phyloP scores from a whole-genome alignment of 371 early-diverging fungal genomes.

The Mortierella sp. region DNA sequence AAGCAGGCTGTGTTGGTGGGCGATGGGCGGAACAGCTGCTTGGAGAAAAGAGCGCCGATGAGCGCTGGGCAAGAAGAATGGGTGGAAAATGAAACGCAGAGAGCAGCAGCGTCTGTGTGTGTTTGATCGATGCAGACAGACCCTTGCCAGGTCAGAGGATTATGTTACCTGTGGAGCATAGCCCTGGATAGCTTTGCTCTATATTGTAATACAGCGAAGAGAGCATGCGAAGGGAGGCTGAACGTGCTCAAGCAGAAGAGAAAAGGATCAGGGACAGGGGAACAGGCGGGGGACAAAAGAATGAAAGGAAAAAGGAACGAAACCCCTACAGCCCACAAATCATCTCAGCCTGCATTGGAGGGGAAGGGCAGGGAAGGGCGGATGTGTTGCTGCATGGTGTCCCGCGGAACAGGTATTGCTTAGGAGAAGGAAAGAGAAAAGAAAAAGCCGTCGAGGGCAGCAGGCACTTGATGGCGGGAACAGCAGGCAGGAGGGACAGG shows the following conservation, averaged over 20 bases:
- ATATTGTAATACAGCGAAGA: neutral
- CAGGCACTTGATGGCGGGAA: conserved; percentile 4
- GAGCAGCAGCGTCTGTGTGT: neutral
- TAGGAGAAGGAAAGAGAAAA: neutral
- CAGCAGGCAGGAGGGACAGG: neutral
- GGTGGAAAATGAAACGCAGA: neutral
- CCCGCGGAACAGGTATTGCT: neutral
- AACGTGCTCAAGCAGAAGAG: neutral
- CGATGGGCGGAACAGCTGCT: neutral
- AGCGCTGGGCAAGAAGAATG: neutral
- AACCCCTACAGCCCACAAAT: neutral
- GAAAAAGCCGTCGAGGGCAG: neutral
- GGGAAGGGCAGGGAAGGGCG: neutral
- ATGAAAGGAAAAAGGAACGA: neutral
- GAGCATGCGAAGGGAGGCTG: neutral
- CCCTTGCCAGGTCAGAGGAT: neutral
- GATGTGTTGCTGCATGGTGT: neutral
- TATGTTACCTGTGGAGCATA: neutral
- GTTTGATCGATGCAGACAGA: neutral
- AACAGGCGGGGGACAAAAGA: neutral
- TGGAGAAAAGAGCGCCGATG: neutral
- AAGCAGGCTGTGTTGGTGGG: conserved; percentile 11
- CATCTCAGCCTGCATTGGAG: neutral
- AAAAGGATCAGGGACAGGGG: neutral
- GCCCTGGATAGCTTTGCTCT: neutral